A percentile compares a stretch with the other conserved stretches of the same genome.
Conservation (phyloP, 495 filamentous ascomycete genomes). For the Aeminium ludgeri region DNA sequence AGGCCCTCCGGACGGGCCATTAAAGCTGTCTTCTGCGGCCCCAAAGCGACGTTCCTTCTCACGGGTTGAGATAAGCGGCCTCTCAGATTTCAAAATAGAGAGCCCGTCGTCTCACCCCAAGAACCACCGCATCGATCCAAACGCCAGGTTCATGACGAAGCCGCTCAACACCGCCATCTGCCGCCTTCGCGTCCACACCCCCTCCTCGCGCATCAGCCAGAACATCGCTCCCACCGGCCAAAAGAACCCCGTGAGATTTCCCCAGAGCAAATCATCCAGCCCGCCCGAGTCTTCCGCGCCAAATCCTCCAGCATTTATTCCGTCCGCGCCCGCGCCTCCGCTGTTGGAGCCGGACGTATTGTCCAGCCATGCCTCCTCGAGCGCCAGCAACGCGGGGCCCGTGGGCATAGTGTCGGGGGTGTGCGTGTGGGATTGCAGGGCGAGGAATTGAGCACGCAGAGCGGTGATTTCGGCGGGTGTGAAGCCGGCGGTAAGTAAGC, state of each 20-base stretch:
- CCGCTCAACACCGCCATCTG: slow-evolving; percentile 72
- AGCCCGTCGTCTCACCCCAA: slow-evolving; percentile 29
- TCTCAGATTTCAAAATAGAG: neutral
- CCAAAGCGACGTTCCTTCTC: slow-evolving; percentile 7
- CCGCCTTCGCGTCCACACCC: slow-evolving; percentile 68
- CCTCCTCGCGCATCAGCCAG: slow-evolving; percentile 76
- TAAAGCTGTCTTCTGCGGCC: slow-evolving; percentile 13
- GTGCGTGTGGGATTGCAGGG: slow-evolving; percentile 55
- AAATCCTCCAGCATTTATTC: slow-evolving; percentile 6
- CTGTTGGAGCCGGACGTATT: slow-evolving; percentile 34
- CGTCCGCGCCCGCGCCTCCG: slow-evolving; percentile 17
- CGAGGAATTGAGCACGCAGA: slow-evolving; percentile 70
- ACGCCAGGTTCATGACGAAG: slow-evolving; percentile 52
- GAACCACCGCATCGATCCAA: slow-evolving; percentile 46
- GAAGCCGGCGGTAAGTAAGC: slow-evolving; percentile 64
- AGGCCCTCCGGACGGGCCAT: neutral
- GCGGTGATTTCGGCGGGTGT: slow-evolving; percentile 61
- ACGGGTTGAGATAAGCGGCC: neutral
- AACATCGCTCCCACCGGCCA: slow-evolving; percentile 76
- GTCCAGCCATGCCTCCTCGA: slow-evolving; percentile 93
- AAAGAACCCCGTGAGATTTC: slow-evolving; percentile 80
- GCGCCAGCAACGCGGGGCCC: slow-evolving; percentile 36
- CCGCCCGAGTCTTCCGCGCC: slow-evolving; percentile 33
- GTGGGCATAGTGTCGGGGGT: slow-evolving; percentile 76
- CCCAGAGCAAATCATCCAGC: slow-evolving; percentile 75